Base-by-base conservation (phyloP, 257 asterid genomes). In the Capsicum chinense region DNA sequence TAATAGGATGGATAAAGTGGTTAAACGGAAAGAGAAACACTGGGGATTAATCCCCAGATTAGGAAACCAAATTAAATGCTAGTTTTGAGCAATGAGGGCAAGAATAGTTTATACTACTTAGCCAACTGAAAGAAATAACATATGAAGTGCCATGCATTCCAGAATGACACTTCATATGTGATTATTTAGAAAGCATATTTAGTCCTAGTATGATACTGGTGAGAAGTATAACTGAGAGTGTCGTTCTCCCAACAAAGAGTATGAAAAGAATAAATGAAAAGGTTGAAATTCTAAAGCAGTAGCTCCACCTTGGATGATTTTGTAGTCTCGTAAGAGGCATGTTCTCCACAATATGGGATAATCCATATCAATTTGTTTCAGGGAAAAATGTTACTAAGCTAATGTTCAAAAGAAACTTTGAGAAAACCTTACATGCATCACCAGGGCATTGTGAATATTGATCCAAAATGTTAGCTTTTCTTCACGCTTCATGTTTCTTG, bases 381-480 rank as follows among this genome's bases (percentile, higher is more conserved):
- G 37, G 62, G 80, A 48, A 52, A 76, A 76, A 76, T 7, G 15
- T 14, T 26, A 52, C 11, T 13, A 76, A 4, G 47, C 59, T 21
- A 66, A 62, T 33, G 57, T 81, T 57, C 57, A 84, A 79, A 58
- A 57, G 82, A 83, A 84, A 83, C 85, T 82, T 26, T 58, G 69
- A 42, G 81, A 68, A 83, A 80, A 83, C 52, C 94, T 63, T 91
- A 95, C 98, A 85, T 94, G 98, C 98, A 95, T 95, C 86, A 89
- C 92, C 92, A 95, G 87, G 50, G 99, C 95, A 88, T 95, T 95
- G 91, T 95, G 99, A 86, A 93, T 93, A 86, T 94, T 93, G 71
- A 94, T 88, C 98, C 97, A 94, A 84, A 94, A 95, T 13, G 92
- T 91, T 78, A 95, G 97, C 93, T 93, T 95, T 88, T 94, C 97